A percentile compares a stretch with the other conserved stretches of the same genome.
Conservation (phyloP, 2,329 filamentous ascomycete genomes). For the Penicillium sp. region DNA sequence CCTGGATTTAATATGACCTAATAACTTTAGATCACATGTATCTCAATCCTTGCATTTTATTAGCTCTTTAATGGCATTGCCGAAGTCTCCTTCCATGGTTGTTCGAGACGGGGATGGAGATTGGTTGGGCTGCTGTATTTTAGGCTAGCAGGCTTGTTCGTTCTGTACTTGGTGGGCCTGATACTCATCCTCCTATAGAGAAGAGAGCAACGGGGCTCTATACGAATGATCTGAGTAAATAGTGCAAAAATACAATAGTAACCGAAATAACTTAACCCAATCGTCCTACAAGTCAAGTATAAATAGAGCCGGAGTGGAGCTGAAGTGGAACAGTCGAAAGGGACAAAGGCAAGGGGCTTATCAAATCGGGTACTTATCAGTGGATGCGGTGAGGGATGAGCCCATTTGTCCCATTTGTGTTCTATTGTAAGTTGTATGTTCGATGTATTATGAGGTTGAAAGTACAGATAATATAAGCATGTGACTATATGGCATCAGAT, state of each 20-base stretch:
- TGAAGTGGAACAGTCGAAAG: not conserved
- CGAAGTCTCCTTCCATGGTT: not conserved
- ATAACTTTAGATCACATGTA: not conserved
- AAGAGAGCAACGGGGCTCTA: not conserved
- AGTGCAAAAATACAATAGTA: not conserved
- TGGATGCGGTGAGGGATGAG: not conserved
- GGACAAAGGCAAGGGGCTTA: not conserved
- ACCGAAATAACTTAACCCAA: not conserved
- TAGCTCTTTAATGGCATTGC: not conserved
- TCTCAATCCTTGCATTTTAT: not conserved
- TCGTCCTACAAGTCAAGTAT: not conserved
- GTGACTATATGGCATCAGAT: not conserved
- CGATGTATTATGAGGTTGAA: not conserved
- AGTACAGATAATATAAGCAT: not conserved
- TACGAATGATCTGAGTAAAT: not conserved
- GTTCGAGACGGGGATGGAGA: not conserved
- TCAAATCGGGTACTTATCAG: slow-evolving; percentile 8
- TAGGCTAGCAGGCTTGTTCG: not conserved
- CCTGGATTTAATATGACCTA: not conserved
- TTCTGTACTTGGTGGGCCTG: not conserved
- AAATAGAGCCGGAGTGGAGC: not conserved
- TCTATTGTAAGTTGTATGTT: not conserved
- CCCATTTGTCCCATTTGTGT: not conserved
- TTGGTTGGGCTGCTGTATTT: not conserved
- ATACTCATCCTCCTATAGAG: not conserved